A percentile compares a stretch with the other conserved stretches of the same genome.
phyloP scores from a whole-genome alignment of 192 early-diverging fungal species.

The Mortierella antarctica region DNA sequence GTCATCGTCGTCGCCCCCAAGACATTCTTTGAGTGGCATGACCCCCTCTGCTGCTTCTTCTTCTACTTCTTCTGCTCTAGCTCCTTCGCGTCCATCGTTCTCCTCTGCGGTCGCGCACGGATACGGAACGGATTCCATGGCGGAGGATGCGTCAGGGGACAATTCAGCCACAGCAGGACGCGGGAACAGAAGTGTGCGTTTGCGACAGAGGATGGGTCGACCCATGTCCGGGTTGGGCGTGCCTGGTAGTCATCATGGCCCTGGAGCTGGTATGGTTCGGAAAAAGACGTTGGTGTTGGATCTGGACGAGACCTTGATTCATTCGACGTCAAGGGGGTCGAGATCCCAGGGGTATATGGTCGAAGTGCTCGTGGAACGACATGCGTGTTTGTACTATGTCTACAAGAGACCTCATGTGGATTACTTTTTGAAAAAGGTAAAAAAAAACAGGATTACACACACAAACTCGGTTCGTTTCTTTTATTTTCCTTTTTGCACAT shows the following conservation, averaged over 20 bases:
- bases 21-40: no score
- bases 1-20: no score
- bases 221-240: conserved; percentile 35
- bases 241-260: not conserved
- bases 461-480: not conserved
- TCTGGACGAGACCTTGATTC: conserved; percentile 88
- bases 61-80: not conserved
- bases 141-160: conserved; percentile 46
- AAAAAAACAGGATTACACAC: not conserved
- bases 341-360: conserved; percentile 79
- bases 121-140: conserved; percentile 53
- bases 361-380: conserved; percentile 86
- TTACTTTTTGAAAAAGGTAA: conserved; percentile 84
- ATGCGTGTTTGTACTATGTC: conserved; percentile 87
- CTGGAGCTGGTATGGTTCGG: conserved; percentile 24
- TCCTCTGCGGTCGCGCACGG: conserved; percentile 5
- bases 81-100: conserved; percentile 2
- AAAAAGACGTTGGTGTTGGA: conserved; percentile 77
- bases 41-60: conserved; percentile 2
- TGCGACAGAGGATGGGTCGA: conserved; percentile 35
- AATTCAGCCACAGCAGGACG: conserved; percentile 18
- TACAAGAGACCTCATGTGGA: conserved; percentile 92
- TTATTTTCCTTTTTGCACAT: conserved; percentile 8
- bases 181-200: conserved; percentile 8
- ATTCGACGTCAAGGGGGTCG: conserved; percentile 72